phyloP scores from a whole-genome alignment of 106 monocot genomes.

The Hemerocallis citrina region DNA sequence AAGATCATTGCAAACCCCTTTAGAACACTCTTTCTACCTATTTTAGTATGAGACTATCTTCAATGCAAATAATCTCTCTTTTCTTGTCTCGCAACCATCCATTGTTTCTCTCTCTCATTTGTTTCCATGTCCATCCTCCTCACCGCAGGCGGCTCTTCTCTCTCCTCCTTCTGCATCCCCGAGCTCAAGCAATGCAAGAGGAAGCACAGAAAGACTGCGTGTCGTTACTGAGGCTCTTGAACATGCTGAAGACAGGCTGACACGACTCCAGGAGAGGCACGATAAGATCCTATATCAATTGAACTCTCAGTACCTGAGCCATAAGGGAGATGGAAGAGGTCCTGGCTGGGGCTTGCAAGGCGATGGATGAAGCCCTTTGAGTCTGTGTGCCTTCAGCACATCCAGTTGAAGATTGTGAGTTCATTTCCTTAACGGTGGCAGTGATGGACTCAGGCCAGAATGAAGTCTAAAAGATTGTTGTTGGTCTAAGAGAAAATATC shows the following conservation, averaged over 20 bases:
- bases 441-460: too few relatives aligned
- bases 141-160: constrained; percentile 3
- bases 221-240: constrained; percentile 8
- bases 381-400: not conserved
- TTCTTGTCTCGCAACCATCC: too few relatives aligned
- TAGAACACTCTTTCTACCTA: too few relatives aligned
- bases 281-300: constrained; percentile 22
- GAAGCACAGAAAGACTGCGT: constrained; percentile 10
- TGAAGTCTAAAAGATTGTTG: too few relatives aligned
- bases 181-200: constrained; percentile 6
- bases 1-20: too few relatives aligned
- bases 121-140: constrained; percentile 1
- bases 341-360: constrained; percentile 4
- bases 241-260: constrained; percentile 11
- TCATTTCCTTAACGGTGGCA: constrained; percentile 5
- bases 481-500: too few relatives aligned
- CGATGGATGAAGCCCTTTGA: constrained; percentile 16
- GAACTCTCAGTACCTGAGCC: constrained; percentile 15
- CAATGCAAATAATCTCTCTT: too few relatives aligned
- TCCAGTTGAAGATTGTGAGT: constrained; percentile 19
- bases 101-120: too few relatives aligned
- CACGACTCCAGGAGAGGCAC: constrained; percentile 21
- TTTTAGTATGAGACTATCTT: too few relatives aligned
- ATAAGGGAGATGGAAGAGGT: constrained; percentile 17
- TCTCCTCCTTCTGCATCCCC: constrained; percentile 2